Base-by-base conservation (phyloP, 129 eudicot genomes). In the Centaurea solstitialis region DNA sequence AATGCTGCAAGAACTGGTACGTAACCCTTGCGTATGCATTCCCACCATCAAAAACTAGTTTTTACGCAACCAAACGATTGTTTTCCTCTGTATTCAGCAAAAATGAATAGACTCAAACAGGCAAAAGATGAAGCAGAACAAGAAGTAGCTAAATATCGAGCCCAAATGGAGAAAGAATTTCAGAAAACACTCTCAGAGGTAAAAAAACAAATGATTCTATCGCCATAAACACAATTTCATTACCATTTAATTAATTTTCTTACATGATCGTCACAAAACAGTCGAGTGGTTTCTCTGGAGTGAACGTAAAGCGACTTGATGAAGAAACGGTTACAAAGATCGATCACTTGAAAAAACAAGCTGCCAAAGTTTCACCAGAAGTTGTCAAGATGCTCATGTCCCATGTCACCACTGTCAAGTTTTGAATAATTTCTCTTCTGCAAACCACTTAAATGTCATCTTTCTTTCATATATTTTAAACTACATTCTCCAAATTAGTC, bases 61-160 rank as follows among this genome's bases (percentile, higher is more conserved):
- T 70, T 66, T 20, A 21, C 41, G 26, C 18, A 26, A 81, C 21
- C 68, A 62, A 62, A 62, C 21, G 30, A 50, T 74, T 26, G 1
- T 24, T 74, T 75, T 15, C 61, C 68, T 43, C 64, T 50, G 20
- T 68, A 39, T 75, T 74, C 80, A 94, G 98, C 90, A 47, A 94
- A 92, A 84, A 35, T 86, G 90, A 92, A 90, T 33, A 87, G 96
- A 65, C 78, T 94, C 6, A 92, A 86, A 70, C 96, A 94, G 79
- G 97, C 98, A 20, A 92, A 94, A 81, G 91, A 90, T 18, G 98
- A 94, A 80, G 96, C 98, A 10, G 97, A 79, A 75, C 88, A 87
- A 86, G 98, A 94, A 77, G 86, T 92, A 78, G 97, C 96, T 82
- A 96, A 89, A 75, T 94, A 84, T 74, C 96, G 96, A 80, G 91